A percentile compares a stretch with the other conserved stretches of the same genome.
Evolutionary conservation across 1,139 yeast species (phyloP).

Genomic region (Candida neerlandica): DNA sequence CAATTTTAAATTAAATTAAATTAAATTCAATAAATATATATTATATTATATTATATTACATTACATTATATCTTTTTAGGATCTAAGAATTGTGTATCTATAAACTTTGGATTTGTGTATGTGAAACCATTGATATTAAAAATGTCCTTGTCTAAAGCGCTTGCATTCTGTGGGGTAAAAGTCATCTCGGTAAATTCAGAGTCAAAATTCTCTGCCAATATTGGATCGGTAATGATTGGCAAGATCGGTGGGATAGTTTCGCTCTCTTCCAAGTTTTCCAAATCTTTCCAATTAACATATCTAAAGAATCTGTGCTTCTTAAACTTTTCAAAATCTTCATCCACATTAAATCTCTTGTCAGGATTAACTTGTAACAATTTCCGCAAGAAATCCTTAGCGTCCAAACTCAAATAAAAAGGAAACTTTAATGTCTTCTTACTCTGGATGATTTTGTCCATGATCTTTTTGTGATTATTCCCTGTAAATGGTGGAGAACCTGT

Average conservation of each 20-base stretch:
- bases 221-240: conserved; percentile 84
- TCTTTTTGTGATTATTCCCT: conserved; percentile 81
- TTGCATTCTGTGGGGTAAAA: conserved; percentile 40
- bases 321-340: conserved; percentile 46
- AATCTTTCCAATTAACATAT: conserved; percentile 71
- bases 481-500: conserved; percentile 96
- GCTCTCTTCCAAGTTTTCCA: conserved; percentile 46
- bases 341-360: conserved; percentile 70
- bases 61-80: conserved; percentile 3
- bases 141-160: conserved; percentile 26
- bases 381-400: conserved; percentile 80
- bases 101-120: conserved; percentile 44
- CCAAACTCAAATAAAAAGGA: conserved; percentile 81
- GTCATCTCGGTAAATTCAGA: conserved; percentile 82
- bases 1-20: not conserved
- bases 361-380: conserved; percentile 77
- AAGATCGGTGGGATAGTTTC: conserved; percentile 73
- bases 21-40: not conserved
- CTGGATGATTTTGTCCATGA: conserved; percentile 73
- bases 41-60: too few species aligned
- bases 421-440: conserved; percentile 68
- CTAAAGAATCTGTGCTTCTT: conserved; percentile 81
- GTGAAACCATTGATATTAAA: conserved; percentile 48
- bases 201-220: conserved; percentile 90
- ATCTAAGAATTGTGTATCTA: conserved; percentile 17